Conservation (phyloP, 257 asterid species). For the Nicotiana obtusifolia region DNA sequence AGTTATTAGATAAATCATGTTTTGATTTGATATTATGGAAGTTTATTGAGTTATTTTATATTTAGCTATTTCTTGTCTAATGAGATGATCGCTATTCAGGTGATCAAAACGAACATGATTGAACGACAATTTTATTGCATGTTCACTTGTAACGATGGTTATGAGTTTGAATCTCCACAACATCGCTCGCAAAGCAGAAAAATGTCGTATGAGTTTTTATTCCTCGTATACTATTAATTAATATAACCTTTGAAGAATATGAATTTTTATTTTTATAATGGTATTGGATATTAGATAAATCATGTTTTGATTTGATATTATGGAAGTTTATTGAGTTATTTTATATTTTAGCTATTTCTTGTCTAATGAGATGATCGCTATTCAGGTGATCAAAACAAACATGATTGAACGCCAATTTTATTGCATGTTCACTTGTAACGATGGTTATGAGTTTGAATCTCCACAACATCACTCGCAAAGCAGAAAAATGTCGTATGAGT, state of each 20-base stretch:
- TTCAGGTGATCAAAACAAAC: neutral
- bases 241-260: neutral
- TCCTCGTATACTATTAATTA: neutral
- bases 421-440: fast-evolving
- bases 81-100: neutral
- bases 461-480: too few relatives aligned
- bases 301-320: neutral
- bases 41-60: neutral
- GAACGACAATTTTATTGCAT: neutral
- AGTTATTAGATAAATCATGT: neutral
- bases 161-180: neutral
- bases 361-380: neutral
- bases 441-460: neutral
- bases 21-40: neutral
- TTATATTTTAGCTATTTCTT: too few relatives aligned
- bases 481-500: neutral
- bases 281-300: neutral
- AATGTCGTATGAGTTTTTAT: neutral
- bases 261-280: neutral
- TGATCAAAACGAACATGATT: fast-evolving
- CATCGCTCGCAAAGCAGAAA: neutral
- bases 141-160: fast-evolving
- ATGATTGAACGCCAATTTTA: neutral
- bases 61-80: too few relatives aligned
- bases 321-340: neutral